These are phyloP conservation scores for Cyberlindnera samutprakarnensis DNA, from an alignment of 805 yeast genomes.

Conservation along the genomic window DNA sequence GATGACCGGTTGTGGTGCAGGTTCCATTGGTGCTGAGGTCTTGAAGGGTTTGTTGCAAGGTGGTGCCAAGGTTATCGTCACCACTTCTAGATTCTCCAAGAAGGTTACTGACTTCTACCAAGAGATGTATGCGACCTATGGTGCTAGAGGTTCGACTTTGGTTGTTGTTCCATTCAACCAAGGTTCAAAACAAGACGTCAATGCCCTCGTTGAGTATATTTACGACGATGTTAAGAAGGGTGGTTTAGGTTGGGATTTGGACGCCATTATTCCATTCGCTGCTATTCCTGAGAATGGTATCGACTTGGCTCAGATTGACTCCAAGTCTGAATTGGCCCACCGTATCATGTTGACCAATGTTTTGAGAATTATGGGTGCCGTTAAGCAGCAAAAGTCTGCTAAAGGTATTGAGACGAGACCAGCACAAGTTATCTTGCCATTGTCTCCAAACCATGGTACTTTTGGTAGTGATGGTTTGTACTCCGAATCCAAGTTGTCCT, in stretches of 20 bases:
- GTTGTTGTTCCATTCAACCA: slow-evolving; percentile 98
- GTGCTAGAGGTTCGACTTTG: slow-evolving; percentile 86
- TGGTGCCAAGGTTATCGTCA: slow-evolving; percentile 95
- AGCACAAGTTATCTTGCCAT: slow-evolving; percentile 92
- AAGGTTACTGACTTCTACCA: slow-evolving; percentile 95
- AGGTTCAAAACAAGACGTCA: slow-evolving; percentile 92
- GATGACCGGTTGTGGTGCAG: slow-evolving; percentile 98
- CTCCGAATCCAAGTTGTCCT: slow-evolving; percentile 92
- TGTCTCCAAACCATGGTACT: slow-evolving; percentile 98
- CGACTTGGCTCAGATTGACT: slow-evolving; percentile 86
- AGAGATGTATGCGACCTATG: slow-evolving; percentile 83
- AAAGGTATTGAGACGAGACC: slow-evolving; percentile 89
- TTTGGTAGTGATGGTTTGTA: slow-evolving; percentile 98
- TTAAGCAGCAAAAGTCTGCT: slow-evolving; percentile 74
- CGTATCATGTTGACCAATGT: slow-evolving; percentile 97
- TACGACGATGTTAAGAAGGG: slow-evolving; percentile 77
- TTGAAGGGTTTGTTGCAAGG: slow-evolving; percentile 92
- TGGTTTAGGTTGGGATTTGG: slow-evolving; percentile 97
- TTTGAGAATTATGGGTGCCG: slow-evolving; percentile 84
- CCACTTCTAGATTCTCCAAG: slow-evolving; percentile 93
- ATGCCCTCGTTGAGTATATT: slow-evolving; percentile 76
- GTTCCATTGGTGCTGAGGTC: slow-evolving; percentile 97
- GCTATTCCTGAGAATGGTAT: slow-evolving; percentile 99
- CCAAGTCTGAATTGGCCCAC: slow-evolving; percentile 96
- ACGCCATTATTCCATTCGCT: slow-evolving; percentile 93